Percentiles rank a stretch among this genome's conserved stretches.
Conservation (phyloP, 176 grass and related monocot genomes). For the Eremochloa ophiuroides region DNA sequence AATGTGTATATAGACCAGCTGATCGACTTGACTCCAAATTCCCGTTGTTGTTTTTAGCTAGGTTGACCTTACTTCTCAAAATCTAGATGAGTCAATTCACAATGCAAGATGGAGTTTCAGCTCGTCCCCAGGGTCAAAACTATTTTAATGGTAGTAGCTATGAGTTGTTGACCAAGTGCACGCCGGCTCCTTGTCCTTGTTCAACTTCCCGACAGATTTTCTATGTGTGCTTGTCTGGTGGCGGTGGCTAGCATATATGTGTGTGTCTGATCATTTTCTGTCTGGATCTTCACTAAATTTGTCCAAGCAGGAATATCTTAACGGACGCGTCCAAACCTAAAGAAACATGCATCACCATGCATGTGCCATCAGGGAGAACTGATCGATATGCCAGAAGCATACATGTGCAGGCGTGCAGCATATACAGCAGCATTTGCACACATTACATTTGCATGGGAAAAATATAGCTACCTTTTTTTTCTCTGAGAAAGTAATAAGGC, state of each 20-base stretch:
- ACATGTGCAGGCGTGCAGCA: background rate
- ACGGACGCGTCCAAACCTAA: background rate
- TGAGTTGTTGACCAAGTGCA: slow-evolving; percentile 24
- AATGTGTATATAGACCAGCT: slow-evolving; percentile 10
- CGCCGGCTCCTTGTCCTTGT: background rate
- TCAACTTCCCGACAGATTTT: slow-evolving; percentile 1
- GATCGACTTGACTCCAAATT: slow-evolving; percentile 10
- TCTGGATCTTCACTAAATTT: background rate
- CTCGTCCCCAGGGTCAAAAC: background rate
- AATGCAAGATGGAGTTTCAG: background rate
- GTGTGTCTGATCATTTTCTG: background rate
- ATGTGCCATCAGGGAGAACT: background rate
- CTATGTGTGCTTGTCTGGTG: background rate
- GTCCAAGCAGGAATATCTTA: background rate
- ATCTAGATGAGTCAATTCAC: slow-evolving; percentile 11
- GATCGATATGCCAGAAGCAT: background rate
- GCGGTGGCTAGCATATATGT: background rate
- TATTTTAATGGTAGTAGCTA: slow-evolving; percentile 17
- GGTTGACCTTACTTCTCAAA: slow-evolving; percentile 9
- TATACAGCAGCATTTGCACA: background rate
- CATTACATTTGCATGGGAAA: background rate
- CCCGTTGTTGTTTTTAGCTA: slow-evolving; percentile 12
- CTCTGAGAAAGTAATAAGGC: background rate
- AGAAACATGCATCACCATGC: background rate
- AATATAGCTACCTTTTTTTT: background rate